Evolutionary conservation across 495 filamentous ascomycete genomes (phyloP), one percentile per base, ranked within the genome.

Genomic region (Trichoderma asperelloides): DNA sequence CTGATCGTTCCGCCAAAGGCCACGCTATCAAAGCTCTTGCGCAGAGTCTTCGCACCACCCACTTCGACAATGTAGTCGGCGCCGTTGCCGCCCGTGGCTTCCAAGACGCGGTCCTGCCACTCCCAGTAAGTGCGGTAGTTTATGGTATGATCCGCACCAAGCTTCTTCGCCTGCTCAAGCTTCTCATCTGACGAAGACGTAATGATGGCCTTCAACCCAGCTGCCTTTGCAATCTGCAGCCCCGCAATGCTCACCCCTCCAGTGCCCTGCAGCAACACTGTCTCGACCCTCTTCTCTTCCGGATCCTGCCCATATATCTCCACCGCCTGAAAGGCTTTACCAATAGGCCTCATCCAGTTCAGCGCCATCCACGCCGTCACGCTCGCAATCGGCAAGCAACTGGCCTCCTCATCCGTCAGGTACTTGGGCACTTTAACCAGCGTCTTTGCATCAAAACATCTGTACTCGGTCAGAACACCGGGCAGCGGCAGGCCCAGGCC

Each of bases 31-130:
- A 83, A 78, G 3, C 73, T 76, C 62, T 76, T 74, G 21, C 68
- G 71, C 49, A 84, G 64, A 11, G 82, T 85, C 18, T 71, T 63
- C 33, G 78, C 76, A 11, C 82, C 83, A 1, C 81, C 83, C 67
- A 79, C 77, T 68, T 86, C 83, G 43, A 86, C 71, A 40, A 86
- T 79, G 57, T 81, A 73, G 67, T 83, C 88, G 0, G 95, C 90
- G 43, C 79, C 80, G 65, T 85, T 84, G 1, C 87, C 87, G 23
- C 80, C 78, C 6, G 81, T 82, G 8, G 76, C 23, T 18, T 71
- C 68, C 68, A 82, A 62, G 0, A 81, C 80, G 63, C 71, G 74
- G 9, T 71, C 65, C 33, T 81, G 73, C 81, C 82, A 84, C 18
- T 77, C 70, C n/a, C 74, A 72, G 3, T 65, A 74, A 0, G 70